A percentile compares a stretch with the other conserved stretches of the same genome.
Conservation (phyloP, 768 basidiomycete species). For the Porpolomopsis calyptriformis region DNA sequence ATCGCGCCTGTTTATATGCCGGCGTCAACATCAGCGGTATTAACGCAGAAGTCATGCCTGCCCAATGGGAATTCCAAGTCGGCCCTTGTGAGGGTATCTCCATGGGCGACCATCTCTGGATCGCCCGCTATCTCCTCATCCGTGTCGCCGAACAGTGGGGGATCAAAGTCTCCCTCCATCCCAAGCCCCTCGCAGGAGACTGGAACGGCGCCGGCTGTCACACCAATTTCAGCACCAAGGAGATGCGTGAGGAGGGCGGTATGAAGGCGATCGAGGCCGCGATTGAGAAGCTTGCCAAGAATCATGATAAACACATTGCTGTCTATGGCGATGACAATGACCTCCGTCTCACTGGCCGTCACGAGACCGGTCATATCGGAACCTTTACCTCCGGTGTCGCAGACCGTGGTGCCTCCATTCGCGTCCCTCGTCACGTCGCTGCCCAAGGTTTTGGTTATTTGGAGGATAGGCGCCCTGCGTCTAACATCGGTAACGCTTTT, state of each 20-base stretch:
- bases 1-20: constrained; percentile 89
- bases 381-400: constrained; percentile 91
- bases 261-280: constrained; percentile 87
- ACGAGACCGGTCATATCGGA: constrained; percentile 94
- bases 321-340: constrained; percentile 99
- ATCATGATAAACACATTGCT: constrained; percentile 91
- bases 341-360: constrained; percentile 86
- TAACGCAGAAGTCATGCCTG: constrained; percentile 99
- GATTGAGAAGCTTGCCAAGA: constrained; percentile 85
- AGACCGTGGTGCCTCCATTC: constrained; percentile 94
- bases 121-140: constrained; percentile 92
- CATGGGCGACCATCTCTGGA: constrained; percentile 99
- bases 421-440: constrained; percentile 90
- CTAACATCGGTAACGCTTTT: constrained; percentile 70
- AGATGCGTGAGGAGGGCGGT: constrained; percentile 90
- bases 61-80: constrained; percentile 99
- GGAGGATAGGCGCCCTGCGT: constrained; percentile 94
- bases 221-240: constrained; percentile 93
- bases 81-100: constrained; percentile 96
- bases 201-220: constrained; percentile 99
- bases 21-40: constrained; percentile 98
- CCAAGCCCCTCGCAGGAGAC: constrained; percentile 92
- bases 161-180: constrained; percentile 98
- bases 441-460: constrained; percentile 91
- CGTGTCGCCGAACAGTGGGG: constrained; percentile 98